These are phyloP conservation scores for Boechera stricta DNA, from an alignment of 345 rosid species.

Conservation along the genomic window DNA sequence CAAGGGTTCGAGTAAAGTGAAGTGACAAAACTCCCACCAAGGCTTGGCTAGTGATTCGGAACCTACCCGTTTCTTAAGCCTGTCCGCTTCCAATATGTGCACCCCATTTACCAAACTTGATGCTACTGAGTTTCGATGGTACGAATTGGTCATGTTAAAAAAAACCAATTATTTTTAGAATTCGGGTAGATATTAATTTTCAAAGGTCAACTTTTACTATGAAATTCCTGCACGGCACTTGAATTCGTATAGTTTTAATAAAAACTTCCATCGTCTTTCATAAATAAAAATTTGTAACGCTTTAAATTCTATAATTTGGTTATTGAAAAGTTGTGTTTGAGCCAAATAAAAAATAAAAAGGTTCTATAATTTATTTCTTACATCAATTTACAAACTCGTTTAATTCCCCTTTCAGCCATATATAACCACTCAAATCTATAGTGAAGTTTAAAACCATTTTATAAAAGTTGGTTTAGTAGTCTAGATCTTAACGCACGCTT, in stretches of 20 bases:
- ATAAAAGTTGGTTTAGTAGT: too few species aligned
- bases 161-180: neutral
- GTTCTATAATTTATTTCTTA: too few species aligned
- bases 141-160: constrained; percentile 46
- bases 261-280: too few species aligned
- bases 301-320: too few species aligned
- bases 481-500: too few species aligned
- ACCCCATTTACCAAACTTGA: constrained; percentile 62
- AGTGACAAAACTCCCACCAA: constrained; percentile 70
- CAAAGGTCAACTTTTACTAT: neutral
- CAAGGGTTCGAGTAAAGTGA: constrained; percentile 47
- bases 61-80: constrained; percentile 48
- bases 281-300: neutral
- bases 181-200: neutral
- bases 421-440: too few species aligned
- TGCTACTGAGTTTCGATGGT: constrained; percentile 52
- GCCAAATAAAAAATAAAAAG: too few species aligned
- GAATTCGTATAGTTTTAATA: neutral
- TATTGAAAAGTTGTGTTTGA: too few species aligned
- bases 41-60: constrained; percentile 45
- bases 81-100: constrained; percentile 51
- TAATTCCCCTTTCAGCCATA: too few species aligned
- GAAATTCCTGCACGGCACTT: neutral
- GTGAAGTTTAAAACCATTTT: too few species aligned
- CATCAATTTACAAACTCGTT: too few species aligned